Base-by-base conservation (phyloP, 2,329 filamentous ascomycete species). In the Parasarocladium wereldwijsianum region DNA sequence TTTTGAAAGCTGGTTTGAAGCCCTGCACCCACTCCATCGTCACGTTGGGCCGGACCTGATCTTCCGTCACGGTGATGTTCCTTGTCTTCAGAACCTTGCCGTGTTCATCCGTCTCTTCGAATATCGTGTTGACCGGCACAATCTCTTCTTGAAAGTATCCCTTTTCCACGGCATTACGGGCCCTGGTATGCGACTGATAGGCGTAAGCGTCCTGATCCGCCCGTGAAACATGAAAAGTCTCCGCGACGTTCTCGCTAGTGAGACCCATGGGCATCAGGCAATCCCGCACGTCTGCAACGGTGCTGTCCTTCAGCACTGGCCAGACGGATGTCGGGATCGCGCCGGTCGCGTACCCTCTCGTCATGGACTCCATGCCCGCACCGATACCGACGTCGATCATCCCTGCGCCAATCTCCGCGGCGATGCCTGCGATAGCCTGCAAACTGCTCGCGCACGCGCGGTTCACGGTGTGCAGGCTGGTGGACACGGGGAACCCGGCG, bases 341-440 rank as follows among this genome's bases (percentile, higher is more conserved):
- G 34, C 74, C 63, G 16, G 63, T 72, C 30, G 76, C 85, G 54
- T 94, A 94, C 57, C 93, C 93, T 40, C 78, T 61, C 38, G 83
- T 93, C 86, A 94, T 94, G 57, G 79, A 87, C 66, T 94, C 86
- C 81, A 92, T 93, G 17, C 86, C 86, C 2, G 81, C 86, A 8
- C 76, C 86, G 37, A 94, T 72, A 35, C 83, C 86, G 0, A 66
- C 62, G 37, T 75, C 68, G 30, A 87, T 78, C 41, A 70, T 67
- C 2, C 80, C 84, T 0, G 68, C 63, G n/a, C 72, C 67, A 42
- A 94, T 90, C 37, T 76, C 66, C 34, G 78, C 73, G 5, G 81
- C 79, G 3, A 93, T 63, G 10, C 64, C 58, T 2, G 83, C 77
- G 29, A 94, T 77, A 16, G 79, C 76, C 41, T 82, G 76, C 29